Base-by-base conservation (phyloP, 176 grass and related monocot species). In the Pontederia crassipes region DNA sequence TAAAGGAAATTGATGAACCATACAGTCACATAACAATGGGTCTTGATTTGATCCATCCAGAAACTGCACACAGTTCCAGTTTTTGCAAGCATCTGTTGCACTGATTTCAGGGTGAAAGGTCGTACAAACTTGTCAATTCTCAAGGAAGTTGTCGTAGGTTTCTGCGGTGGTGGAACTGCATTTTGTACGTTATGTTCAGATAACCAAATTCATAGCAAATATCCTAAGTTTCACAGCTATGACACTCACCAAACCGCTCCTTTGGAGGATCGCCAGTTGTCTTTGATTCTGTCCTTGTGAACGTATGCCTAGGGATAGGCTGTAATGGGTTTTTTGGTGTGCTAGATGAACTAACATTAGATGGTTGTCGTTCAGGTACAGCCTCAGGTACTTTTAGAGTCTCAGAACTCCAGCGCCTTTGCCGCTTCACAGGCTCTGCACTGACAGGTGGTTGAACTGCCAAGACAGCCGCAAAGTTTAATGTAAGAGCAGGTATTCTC, bases 21-120 rank as follows among this genome's bases (percentile, higher is more conserved):
- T 98, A 98, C 94, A 62, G 88, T 93, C 58, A 98, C 85, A 81
- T 93, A 98, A 65, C 94, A 98, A 69, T 98, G 94, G 49, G 94
- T 98, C 77, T 98, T 98, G 71, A 98, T 98, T 77, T 86, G 88
- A 70, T 98, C 88, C 94, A 98, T 98, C 94, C 94, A 98, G 68
- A 98, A 98, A 69, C 70, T 83, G 75, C 70, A 76, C 74, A 98
- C 57, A 32, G 84, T 77, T 49, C 94, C 94, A 81, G 88, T 93
- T 89, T 89, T 98, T 58, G 76, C 88, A 74, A 98, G 84, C 74
- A 98, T 74, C 65, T 93, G 88, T 74, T 98, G 88, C 74, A 98
- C 94, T 67, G 94, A 88, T 86, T 85, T 93, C 68, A 98, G 58
- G 49, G 94, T 98, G 59, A 98, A 98, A 57, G 94, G 94, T 0